Conservation (phyloP, 768 basidiomycete genomes). For the Suillus subaureus region DNA sequence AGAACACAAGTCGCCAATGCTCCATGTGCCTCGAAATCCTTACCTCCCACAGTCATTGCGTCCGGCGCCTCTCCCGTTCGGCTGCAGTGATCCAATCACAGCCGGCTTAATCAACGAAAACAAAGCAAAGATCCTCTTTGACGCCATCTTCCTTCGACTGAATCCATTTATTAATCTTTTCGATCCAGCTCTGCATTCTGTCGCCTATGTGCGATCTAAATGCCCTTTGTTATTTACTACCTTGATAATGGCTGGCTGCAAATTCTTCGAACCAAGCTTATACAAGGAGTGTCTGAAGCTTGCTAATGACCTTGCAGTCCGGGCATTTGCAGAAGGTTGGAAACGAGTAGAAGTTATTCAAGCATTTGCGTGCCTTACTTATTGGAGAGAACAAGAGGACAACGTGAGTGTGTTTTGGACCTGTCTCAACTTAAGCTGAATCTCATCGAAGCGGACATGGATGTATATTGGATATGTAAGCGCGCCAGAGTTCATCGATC, state of each 20-base stretch:
- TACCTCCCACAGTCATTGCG: conserved; percentile 38
- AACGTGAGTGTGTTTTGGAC: conserved; percentile 48
- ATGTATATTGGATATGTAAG: conserved; percentile 84
- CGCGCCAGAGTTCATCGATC: conserved; percentile 11
- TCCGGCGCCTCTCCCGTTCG: conserved; percentile 39
- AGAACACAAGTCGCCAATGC: conserved; percentile 47
- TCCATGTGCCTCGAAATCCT: conserved; percentile 33
- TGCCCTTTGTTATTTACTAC: conserved; percentile 86
- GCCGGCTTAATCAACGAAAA: conserved; percentile 70
- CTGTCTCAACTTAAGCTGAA: conserved; percentile 17
- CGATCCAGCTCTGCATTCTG: conserved; percentile 84
- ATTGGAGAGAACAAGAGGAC: conserved; percentile 89
- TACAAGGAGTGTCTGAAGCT: conserved; percentile 72
- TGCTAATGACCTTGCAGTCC: conserved; percentile 72
- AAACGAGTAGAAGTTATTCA: conserved; percentile 87
- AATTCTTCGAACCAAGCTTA: conserved; percentile 74
- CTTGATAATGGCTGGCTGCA: conserved; percentile 81
- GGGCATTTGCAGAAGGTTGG: conserved; percentile 77
- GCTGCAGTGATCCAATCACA: conserved; percentile 67
- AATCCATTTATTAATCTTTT: conserved; percentile 91
- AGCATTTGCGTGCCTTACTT: conserved; percentile 85
- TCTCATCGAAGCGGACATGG: conserved; percentile 68
- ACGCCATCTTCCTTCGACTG: conserved; percentile 77
- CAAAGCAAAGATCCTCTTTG: conserved; percentile 73
- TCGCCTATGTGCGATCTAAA: conserved; percentile 74